Base-by-base conservation (phyloP, 73 alveolate species). In the Symbiodinium natans region DNA sequence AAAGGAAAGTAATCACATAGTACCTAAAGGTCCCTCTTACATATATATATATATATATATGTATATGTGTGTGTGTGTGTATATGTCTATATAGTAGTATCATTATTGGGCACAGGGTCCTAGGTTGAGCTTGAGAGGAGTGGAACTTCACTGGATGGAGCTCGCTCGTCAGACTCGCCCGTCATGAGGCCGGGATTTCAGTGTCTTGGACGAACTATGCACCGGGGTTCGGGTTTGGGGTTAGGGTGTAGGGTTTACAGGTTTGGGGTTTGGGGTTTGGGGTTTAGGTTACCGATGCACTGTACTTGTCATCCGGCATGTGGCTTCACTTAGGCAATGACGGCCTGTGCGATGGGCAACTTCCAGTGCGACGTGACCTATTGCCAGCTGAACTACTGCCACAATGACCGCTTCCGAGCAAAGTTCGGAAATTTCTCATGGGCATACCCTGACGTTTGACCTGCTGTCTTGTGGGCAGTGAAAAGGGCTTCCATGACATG, bases 321-420 rank as follows among this genome's bases (percentile, higher is more conserved):
- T 15, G 29, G 48, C 43, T 75, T 63, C 33, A 23, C 41, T 38
- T 31, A 89, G 95, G 95, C 95, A 4, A 89, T 89, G 95, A 89
- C 95, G 0, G 95, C 95, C 34, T 89, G 95, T 41, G 95, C 95
- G 25, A 89, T 89, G 95, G 95, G 95, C 73, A 89, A 89, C 43
- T 89, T 89, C 46, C 95, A 89, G 74, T 89, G 95, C 48, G 95
- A 89, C 73, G 86, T 89, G 5, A 83, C 95, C 39, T 89, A 89
- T 48, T 89, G 95, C 86, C 74, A 59, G 75, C 59, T 40, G 87
- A 89, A 89, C 46, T 89, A 89, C 40, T 89, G 95, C 95, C 74
- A 59, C 34, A 63, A 82, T 6, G 73, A 52, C 29, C 43, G 43
- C 27, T 71, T 31, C 48, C 34, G 36, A 31, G 34, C 59, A 38